phyloP scores from a whole-genome alignment of 768 basidiomycete genomes.

The Steccherinum ochraceum region DNA sequence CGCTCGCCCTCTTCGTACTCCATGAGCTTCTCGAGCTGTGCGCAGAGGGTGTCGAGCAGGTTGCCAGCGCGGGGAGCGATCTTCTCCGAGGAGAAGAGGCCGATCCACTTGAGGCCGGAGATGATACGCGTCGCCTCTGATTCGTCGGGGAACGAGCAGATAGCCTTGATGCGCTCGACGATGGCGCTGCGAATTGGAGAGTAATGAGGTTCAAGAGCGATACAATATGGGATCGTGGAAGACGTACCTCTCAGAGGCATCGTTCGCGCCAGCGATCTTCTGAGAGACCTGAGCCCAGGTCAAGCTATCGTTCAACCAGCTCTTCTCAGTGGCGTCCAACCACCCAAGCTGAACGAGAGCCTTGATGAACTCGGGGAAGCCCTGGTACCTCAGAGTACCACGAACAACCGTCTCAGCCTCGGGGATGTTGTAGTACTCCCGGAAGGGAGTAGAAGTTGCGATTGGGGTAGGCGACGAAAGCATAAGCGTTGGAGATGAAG shows the following conservation, averaged over 20 bases:
- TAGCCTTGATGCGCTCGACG: slow-evolving; percentile 58
- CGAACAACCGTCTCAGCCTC: slow-evolving; percentile 91
- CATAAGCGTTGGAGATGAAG: slow-evolving; percentile 92
- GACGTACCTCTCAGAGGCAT: slow-evolving; percentile 61
- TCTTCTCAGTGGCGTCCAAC: slow-evolving; percentile 69
- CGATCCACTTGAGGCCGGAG: slow-evolving; percentile 90
- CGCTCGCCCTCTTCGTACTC: slow-evolving; percentile 86
- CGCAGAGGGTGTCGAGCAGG: slow-evolving; percentile 92
- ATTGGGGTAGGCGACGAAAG: slow-evolving; percentile 96
- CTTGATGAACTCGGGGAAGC: slow-evolving; percentile 93
- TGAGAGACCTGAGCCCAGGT: slow-evolving; percentile 84
- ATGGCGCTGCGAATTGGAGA: slow-evolving; percentile 48
- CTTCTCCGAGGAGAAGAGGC: slow-evolving; percentile 73
- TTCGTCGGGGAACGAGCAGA: slow-evolving; percentile 68
- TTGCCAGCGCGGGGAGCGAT: slow-evolving; percentile 61
- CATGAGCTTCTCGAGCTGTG: slow-evolving; percentile 85
- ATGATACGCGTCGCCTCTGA: slow-evolving; percentile 72
- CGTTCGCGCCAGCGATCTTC: slow-evolving; percentile 62
- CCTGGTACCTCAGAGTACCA: slow-evolving; percentile 92
- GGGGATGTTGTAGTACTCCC: slow-evolving; percentile 86
- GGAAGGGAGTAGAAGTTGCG: slow-evolving; percentile 88
- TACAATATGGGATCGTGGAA: not conserved
- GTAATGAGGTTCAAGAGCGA: not conserved
- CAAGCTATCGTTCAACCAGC: slow-evolving; percentile 67
- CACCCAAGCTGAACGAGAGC: slow-evolving; percentile 85